Base-by-base conservation (phyloP, 352 stramenopile species). In the Aphanomyces astaci region DNA sequence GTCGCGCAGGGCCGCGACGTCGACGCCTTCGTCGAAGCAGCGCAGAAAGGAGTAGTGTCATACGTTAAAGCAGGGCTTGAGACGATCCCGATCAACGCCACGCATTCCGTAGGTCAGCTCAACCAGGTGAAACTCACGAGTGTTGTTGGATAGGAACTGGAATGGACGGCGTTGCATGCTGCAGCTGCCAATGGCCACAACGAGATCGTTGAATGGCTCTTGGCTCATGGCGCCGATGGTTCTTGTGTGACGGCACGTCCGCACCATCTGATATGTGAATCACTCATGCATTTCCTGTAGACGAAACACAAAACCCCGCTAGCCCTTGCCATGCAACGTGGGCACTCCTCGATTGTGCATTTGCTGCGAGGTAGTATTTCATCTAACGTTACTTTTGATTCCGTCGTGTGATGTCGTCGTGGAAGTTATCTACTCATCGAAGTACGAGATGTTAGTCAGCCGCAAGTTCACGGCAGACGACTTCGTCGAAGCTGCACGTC, bases 151-250 rank as follows among this genome's bases (percentile, higher is more conserved):
- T 53, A 89, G 63, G 82, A 89, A 48, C 70, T 82, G 28, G 81
- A 83, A 30, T 82, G 89, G 76, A 93, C 85, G 25, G 76, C 83
- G 40, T 71, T 93, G 73, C 85, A 93, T 60, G 55, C 90, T 17
- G 85, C 85, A 9, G 82, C 82, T 46, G 67, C 78, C n/a, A 66
- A 71, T 15, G 82, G 82, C 7, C 74, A 86, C 30, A 77, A 88
- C 31, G 73, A 77, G 28, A 75, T 83, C n/a, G 82, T 81, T 40
- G 60, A 66, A 46, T 70, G 90, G 28, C 74, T 93, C 28, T 66
- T 93, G 36, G 70, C 64, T 10, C 77, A 89, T 51, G 75, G 76
- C n/a, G 81, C 82, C 9, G 72, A 83, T 30, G n/a, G 24, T 1
- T 36, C 13, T 19, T 19, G 10, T 4, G 17, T 65, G 36, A 36